Conservation (phyloP, 169 alveolate genomes). For the Amoebophrya sp. region DNA sequence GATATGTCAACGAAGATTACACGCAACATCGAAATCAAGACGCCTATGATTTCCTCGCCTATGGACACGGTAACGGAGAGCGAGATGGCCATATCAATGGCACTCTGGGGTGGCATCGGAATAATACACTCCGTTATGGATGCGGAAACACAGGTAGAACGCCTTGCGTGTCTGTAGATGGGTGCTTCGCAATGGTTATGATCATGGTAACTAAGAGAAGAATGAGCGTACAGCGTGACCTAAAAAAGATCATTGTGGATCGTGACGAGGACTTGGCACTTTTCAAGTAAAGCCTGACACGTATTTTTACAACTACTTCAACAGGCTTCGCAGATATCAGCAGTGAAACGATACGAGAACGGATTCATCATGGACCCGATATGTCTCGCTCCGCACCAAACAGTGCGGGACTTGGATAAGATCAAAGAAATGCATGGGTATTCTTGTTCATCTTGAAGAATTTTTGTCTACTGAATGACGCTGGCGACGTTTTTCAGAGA, state of each 20-base stretch:
- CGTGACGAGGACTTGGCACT: background rate
- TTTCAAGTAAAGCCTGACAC: background rate
- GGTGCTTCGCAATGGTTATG: too few relatives aligned
- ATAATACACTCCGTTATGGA: constrained; percentile 76
- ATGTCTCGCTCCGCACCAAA: constrained; percentile 69
- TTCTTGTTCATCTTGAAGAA: constrained; percentile 1
- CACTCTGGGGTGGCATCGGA: constrained; percentile 71
- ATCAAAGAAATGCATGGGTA: constrained; percentile 36
- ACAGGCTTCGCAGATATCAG: constrained; percentile 55
- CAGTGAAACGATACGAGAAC: constrained; percentile 74
- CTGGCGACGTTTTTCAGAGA: background rate
- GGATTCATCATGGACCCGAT: constrained; percentile 80
- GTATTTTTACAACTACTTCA: background rate
- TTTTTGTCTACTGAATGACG: too few relatives aligned
- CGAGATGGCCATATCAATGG: constrained; percentile 85
- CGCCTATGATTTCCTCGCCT: constrained; percentile 81
- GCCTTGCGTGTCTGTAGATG: too few relatives aligned
- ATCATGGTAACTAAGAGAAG: too few relatives aligned
- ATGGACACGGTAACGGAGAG: constrained; percentile 90
- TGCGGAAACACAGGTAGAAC: constrained; percentile 61
- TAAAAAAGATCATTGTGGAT: too few relatives aligned
- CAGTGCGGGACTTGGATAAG: constrained; percentile 63
- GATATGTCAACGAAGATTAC: constrained; percentile 62
- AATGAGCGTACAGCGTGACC: too few relatives aligned
- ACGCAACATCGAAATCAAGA: constrained; percentile 58